A percentile compares a stretch with the other conserved stretches of the same genome.
These are phyloP conservation scores for Dipteronia sinensis DNA, from an alignment of 345 rosid species.

Conservation along the genomic window DNA sequence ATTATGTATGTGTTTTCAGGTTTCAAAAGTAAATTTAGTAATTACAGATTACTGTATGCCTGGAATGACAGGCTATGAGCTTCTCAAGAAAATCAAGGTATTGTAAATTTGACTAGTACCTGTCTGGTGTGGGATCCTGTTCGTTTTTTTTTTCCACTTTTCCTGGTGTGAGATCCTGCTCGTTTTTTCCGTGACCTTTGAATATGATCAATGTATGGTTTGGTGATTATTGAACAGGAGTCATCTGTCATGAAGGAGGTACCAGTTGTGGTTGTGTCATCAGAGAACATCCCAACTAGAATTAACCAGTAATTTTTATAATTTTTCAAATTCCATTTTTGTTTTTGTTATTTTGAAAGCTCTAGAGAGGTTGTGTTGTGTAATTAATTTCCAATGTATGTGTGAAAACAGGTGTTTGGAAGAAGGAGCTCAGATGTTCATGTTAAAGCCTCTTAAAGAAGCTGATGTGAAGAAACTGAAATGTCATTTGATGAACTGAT, in stretches of 20 bases:
- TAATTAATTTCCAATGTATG: not conserved
- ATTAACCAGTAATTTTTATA: conserved; percentile 53
- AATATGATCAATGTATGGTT: not conserved
- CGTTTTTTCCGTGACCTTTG: not conserved
- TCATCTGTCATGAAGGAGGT: conserved; percentile 69
- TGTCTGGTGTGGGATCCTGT: no score
- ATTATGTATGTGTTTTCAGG: conserved; percentile 35
- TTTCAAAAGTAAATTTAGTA: conserved; percentile 63
- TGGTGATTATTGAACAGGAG: conserved; percentile 42
- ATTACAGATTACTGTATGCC: conserved; percentile 96
- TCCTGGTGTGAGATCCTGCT: no score
- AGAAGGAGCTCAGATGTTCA: conserved; percentile 90
- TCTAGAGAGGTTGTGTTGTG: no score
- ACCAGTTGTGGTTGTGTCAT: conserved; percentile 87
- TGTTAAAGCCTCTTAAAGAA: conserved; percentile 80
- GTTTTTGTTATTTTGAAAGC: not conserved
- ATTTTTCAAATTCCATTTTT: not conserved
- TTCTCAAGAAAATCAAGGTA: conserved; percentile 83
- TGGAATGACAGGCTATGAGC: conserved; percentile 87
- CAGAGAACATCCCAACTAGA: conserved; percentile 76
- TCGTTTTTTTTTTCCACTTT: not conserved
- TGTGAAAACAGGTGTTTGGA: conserved; percentile 56
- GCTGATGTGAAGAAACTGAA: conserved; percentile 71
- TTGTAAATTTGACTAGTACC: not conserved
- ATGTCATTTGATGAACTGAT: conserved; percentile 45